A percentile compares a stretch with the other conserved stretches of the same genome.
phyloP scores from a whole-genome alignment of 2,329 filamentous ascomycete species.

The Metarhizium guizhouense region DNA sequence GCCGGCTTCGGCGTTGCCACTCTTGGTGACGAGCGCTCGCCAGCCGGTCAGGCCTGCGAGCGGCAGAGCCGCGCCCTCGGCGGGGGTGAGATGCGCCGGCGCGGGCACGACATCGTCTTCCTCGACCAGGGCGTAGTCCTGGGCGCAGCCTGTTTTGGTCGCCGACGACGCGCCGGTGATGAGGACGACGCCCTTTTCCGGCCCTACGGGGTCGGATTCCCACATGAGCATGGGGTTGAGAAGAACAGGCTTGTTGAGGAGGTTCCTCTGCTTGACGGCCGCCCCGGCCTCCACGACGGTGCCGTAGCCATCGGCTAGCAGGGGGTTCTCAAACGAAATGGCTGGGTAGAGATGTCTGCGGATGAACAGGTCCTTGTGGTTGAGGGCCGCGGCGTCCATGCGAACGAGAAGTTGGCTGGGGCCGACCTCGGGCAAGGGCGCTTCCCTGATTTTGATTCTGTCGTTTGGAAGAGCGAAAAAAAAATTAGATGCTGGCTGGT shows the following conservation, averaged over 20 bases:
- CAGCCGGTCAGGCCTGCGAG: constrained; percentile 81
- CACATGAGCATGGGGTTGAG: constrained; percentile 73
- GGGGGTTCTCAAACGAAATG: constrained; percentile 67
- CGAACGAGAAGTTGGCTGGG: constrained; percentile 64
- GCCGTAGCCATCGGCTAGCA: constrained; percentile 78
- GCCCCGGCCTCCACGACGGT: constrained; percentile 58
- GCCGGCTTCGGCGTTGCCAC: constrained; percentile 51
- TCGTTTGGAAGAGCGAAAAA: neutral
- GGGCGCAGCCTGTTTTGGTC: constrained; percentile 56
- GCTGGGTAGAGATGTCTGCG: constrained; percentile 86
- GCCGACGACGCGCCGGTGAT: constrained; percentile 60
- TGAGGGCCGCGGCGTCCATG: constrained; percentile 73
- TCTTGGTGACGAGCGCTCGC: constrained; percentile 76
- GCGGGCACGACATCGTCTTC: constrained; percentile 67
- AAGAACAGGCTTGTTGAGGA: constrained; percentile 61
- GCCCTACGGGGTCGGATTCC: constrained; percentile 61
- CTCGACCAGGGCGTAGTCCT: constrained; percentile 63
- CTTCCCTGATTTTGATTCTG: constrained; percentile 50
- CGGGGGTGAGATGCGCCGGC: constrained; percentile 60
- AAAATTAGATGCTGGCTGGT: neutral
- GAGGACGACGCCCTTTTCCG: constrained; percentile 54
- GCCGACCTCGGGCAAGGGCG: constrained; percentile 54
- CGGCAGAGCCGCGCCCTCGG: constrained; percentile 75
- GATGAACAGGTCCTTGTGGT: constrained; percentile 93
- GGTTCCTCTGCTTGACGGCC: constrained; percentile 25